Percentiles rank a stretch among this genome's conserved stretches.
Evolutionary conservation across 129 eudicot species (phyloP).

Genomic region (Oenanthe sinensis): DNA sequence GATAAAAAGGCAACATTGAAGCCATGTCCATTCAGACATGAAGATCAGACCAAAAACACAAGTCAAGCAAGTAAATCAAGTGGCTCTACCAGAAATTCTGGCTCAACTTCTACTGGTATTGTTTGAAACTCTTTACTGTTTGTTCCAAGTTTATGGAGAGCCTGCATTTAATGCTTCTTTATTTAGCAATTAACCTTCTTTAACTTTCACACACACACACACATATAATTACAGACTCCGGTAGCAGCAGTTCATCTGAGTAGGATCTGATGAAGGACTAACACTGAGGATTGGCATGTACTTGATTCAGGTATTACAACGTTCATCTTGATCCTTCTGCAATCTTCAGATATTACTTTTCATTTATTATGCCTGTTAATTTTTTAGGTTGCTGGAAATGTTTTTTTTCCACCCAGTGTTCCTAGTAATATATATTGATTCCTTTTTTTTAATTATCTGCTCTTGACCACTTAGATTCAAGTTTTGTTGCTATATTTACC

Average conservation of each 20-base stretch:
- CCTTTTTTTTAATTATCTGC: background rate
- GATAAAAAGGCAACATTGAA: conserved; percentile 23
- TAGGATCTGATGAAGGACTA: conserved; percentile 41
- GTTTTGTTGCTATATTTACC: background rate
- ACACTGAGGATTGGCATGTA: conserved; percentile 36
- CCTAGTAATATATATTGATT: background rate
- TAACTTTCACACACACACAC: background rate
- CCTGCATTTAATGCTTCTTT: conserved; percentile 12
- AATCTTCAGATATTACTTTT: background rate
- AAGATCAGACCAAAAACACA: conserved; percentile 30
- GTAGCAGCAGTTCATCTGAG: conserved; percentile 49
- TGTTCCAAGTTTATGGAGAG: background rate
- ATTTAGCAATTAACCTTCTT: background rate
- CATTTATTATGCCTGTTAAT: background rate
- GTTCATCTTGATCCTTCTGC: background rate
- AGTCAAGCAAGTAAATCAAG: conserved; percentile 34
- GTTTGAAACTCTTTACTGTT: conserved; percentile 5
- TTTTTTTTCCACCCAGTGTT: background rate
- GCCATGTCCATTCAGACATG: conserved; percentile 26
- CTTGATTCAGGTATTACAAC: conserved; percentile 17
- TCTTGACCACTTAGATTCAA: background rate
- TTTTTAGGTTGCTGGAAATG: background rate
- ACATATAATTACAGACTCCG: conserved; percentile 41
- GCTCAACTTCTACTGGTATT: conserved; percentile 82
- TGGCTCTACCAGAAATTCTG: conserved; percentile 59